Conservation (phyloP, 495 filamentous ascomycete genomes). For the Acidomyces sp. region DNA sequence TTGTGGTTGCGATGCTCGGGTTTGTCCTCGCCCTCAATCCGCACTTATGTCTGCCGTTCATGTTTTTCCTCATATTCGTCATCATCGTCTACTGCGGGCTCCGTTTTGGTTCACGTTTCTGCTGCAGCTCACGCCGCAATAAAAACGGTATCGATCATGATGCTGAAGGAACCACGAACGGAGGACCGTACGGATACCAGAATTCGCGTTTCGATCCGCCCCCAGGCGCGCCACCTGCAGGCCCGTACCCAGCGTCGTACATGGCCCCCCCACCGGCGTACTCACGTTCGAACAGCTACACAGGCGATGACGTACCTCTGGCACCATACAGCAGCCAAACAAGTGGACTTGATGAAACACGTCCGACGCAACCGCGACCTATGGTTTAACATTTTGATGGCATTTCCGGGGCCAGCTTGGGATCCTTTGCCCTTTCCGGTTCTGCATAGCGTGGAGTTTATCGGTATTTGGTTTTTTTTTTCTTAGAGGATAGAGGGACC, state of each 20-base stretch:
- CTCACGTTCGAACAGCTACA: not conserved
- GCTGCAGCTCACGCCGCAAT: not conserved
- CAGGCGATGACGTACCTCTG: conserved; percentile 7
- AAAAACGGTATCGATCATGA: not conserved
- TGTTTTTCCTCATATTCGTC: conserved; percentile 1
- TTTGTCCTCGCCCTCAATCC: conserved; percentile 22
- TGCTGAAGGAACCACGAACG: not conserved
- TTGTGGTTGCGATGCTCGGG: conserved; percentile 38
- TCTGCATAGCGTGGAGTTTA: no score
- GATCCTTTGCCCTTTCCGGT: no score
- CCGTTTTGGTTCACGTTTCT: conserved; percentile 4
- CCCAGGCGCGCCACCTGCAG: not conserved
- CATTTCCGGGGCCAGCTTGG: no score
- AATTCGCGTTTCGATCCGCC: conserved; percentile 5
- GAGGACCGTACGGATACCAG: conserved; percentile 5
- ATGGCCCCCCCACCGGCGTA: conserved; percentile 9
- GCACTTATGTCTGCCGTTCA: conserved; percentile 7
- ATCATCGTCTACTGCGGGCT: conserved; percentile 3
- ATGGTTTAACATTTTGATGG: not conserved
- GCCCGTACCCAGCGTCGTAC: not conserved
- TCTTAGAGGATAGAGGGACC: no score
- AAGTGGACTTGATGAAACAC: conserved; percentile 4
- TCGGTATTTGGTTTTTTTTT: no score
- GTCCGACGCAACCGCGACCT: not conserved
- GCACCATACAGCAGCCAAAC: conserved; percentile 7